phyloP scores from a whole-genome alignment of 2,329 filamentous ascomycete genomes.

The Fusarium circinatum region DNA sequence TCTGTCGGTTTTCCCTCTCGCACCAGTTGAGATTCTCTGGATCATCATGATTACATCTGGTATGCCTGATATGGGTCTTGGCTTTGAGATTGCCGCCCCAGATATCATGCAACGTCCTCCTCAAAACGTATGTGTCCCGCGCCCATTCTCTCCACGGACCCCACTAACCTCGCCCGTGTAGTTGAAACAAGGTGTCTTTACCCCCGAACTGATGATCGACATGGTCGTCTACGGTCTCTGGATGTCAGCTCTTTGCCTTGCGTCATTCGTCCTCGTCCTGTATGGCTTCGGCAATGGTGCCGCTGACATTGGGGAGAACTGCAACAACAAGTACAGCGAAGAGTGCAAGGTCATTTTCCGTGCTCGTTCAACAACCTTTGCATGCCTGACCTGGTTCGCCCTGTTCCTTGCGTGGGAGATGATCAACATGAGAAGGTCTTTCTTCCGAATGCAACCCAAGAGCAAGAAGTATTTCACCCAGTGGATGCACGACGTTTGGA shows the following conservation, averaged over 20 bases:
- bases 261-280: constrained; percentile 62
- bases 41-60: constrained; percentile 83
- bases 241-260: constrained; percentile 70
- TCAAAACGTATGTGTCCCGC: constrained; percentile 61
- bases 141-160: accelerated
- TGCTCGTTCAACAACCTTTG: constrained; percentile 77
- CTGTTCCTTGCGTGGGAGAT: constrained; percentile 82
- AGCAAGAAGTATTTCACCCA: constrained; percentile 70
- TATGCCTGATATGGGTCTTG: constrained; percentile 79
- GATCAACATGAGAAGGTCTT: constrained; percentile 74
- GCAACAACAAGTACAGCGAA: constrained; percentile 65
- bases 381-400: constrained; percentile 77
- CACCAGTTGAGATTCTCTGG: constrained; percentile 81
- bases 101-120: constrained; percentile 78
- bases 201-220: constrained; percentile 70
- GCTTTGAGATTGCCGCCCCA: constrained; percentile 74
- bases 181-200: constrained; percentile 68
- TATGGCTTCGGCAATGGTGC: constrained; percentile 59
- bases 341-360: constrained; percentile 71
- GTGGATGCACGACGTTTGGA: constrained; percentile 74
- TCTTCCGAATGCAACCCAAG: constrained; percentile 77
- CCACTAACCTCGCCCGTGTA: constrained; percentile 13
- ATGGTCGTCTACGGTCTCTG: constrained; percentile 74
- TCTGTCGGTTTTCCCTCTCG: constrained; percentile 76
- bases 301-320: constrained; percentile 65